Percentiles rank a stretch among this genome's conserved stretches.
phyloP scores from a whole-genome alignment of 345 rosid species.

The Eucalyptus tenuipes region DNA sequence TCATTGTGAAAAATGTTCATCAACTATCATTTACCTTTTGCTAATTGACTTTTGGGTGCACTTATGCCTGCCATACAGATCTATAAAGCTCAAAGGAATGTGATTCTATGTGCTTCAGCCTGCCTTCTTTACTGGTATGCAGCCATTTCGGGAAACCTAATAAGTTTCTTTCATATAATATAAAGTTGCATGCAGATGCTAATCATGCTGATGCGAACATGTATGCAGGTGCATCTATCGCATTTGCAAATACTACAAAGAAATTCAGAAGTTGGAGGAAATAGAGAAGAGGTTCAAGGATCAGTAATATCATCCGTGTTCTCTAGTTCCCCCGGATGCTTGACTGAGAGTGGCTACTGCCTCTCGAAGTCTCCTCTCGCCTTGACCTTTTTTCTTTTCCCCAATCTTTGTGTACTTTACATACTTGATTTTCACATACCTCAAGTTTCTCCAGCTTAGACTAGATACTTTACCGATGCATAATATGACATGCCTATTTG shows the following conservation, averaged over 20 bases:
- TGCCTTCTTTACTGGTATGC: constrained; percentile 82
- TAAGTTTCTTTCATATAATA: background rate
- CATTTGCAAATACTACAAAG: constrained; percentile 66
- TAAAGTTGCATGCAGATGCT: background rate
- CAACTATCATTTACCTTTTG: background rate
- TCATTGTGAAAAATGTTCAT: background rate
- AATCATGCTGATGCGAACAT: background rate
- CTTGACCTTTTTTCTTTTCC: background rate
- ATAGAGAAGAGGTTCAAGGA: constrained; percentile 66
- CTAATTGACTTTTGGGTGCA: background rate
- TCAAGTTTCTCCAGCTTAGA: background rate
- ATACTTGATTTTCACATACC: background rate
- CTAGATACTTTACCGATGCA: background rate
- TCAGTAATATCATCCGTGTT: constrained; percentile 7
- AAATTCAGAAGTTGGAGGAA: constrained; percentile 66
- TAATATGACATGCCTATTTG: background rate
- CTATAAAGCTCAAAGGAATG: constrained; percentile 84
- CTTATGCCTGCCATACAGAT: constrained; percentile 26
- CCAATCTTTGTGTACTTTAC: background rate
- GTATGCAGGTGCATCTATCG: constrained; percentile 66
- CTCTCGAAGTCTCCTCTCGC: background rate
- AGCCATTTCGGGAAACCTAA: background rate
- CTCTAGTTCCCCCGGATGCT: background rate
- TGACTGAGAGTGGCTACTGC: background rate
- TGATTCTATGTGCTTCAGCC: constrained; percentile 62